phyloP scores from a whole-genome alignment of 495 filamentous ascomycete species.

The Penicillium coprophilum region DNA sequence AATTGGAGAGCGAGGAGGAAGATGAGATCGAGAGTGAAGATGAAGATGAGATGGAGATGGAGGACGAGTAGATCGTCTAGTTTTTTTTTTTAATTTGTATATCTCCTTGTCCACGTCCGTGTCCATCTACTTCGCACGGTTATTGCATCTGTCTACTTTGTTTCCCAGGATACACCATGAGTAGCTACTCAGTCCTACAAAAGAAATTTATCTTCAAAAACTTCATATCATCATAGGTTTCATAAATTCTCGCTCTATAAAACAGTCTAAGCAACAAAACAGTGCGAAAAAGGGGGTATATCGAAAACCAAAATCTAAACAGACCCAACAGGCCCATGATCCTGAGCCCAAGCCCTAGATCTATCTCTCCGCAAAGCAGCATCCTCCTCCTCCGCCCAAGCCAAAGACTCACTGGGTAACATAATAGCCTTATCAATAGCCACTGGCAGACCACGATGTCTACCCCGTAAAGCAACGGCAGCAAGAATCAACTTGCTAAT shows the following conservation, averaged over 20 bases:
- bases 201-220: constrained; percentile 23
- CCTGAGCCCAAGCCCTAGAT: constrained; percentile 25
- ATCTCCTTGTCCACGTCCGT: constrained; percentile 18
- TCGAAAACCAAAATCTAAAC: constrained; percentile 25
- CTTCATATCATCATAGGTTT: constrained; percentile 8
- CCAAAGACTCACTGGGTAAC: constrained; percentile 61
- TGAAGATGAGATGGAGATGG: constrained; percentile 35
- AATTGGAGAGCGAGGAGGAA: constrained; percentile 27
- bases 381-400: constrained; percentile 61
- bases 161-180: constrained; percentile 5
- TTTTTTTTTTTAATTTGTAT: constrained; percentile 21
- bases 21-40: constrained; percentile 26
- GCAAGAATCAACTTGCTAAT: constrained; percentile 75
- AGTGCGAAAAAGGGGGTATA: background rate
- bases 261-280: constrained; percentile 3
- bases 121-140: constrained; percentile 11
- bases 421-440: constrained; percentile 78
- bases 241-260: constrained; percentile 3
- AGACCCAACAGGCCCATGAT: constrained; percentile 29
- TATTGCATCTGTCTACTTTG: constrained; percentile 15
- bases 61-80: constrained; percentile 33
- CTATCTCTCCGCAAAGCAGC: constrained; percentile 44
- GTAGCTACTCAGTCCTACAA: constrained; percentile 15
- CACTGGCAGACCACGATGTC: constrained; percentile 78
- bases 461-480: constrained; percentile 73